Base-by-base conservation (phyloP, 768 basidiomycete genomes). In the Kwoniella mangroviensis region DNA sequence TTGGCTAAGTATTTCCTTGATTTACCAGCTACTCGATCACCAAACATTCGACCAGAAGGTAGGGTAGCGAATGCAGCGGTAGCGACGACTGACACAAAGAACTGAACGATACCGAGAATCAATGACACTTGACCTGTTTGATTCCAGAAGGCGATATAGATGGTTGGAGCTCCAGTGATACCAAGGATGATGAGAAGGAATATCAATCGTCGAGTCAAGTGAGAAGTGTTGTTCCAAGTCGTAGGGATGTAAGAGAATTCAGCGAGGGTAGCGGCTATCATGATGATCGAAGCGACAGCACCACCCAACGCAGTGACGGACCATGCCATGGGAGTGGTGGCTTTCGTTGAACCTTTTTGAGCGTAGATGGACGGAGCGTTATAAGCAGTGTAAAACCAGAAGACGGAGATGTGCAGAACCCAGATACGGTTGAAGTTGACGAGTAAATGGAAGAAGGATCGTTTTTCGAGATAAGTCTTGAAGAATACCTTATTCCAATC, bases 371-470 rank as follows among this genome's bases (percentile, higher is more conserved):
- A 89, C 1, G 93, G 93, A 17, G 94, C 91, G 84, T 98, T 98
- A 86, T 87, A 97, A 49, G 96, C 87, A 66, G 95, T 98, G 85
- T 97, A 98, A 85, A 90, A 98, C 88, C 91, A 98, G 86, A 91
- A 98, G 81, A 98, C 84, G 41, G 95, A 89, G 68, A 99, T 86
- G 85, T 98, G 97, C 72, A 96, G 91, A 83, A 98, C 94, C 95
- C 97, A 99, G 76, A 99, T 93, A 57, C 96, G 92, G 85, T 98
- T 98, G 86, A 99, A 99, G 87, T 99, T 98, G 88, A 99, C 95
- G 68, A 98, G 88, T 1, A 98, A 87, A 83, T 99, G 97, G 51
- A 94, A 92, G 83, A 96, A 93, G 0, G 95, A 95, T 40, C 97
- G 93, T 80, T 94, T 94, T 84, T 99, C 97, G 73, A 91, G 94